Evolutionary conservation across 139 green algal genomes (phyloP).

Genomic region (Chlamydomonas urium): DNA sequence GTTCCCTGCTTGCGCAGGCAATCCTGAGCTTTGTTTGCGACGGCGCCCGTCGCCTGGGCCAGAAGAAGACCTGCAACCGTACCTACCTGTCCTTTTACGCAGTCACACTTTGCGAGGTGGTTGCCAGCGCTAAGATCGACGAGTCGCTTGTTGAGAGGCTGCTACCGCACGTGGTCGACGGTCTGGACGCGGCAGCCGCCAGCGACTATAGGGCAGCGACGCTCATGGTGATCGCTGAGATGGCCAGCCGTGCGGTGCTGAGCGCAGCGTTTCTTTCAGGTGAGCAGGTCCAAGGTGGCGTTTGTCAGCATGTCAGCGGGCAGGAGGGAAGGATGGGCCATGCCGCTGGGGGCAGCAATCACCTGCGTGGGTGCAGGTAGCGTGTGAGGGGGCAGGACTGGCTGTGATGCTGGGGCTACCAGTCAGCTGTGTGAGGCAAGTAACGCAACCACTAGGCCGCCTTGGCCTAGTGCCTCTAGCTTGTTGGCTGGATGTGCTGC

Average conservation of each 20-base stretch:
- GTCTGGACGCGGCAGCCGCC: constrained; percentile 34
- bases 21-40: constrained; percentile 58
- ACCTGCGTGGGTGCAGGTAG: too few species aligned
- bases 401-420: not conserved
- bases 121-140: constrained; percentile 7
- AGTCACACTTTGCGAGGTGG: constrained; percentile 60
- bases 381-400: not conserved
- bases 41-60: constrained; percentile 33
- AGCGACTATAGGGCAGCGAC: constrained; percentile 64
- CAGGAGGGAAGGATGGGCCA: too few species aligned
- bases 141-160: constrained; percentile 43
- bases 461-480: too few species aligned
- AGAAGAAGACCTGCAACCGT: constrained; percentile 12
- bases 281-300: too few species aligned
- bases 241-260: constrained; percentile 52
- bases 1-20: too few species aligned
- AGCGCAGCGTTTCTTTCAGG: constrained; percentile 42
- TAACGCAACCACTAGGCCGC: too few species aligned
- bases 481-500: too few species aligned
- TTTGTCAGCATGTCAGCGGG: too few species aligned
- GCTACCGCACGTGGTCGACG: constrained; percentile 65
- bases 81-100: constrained; percentile 70
- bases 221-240: constrained; percentile 71
- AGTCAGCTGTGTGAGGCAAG: not conserved
- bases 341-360: too few species aligned